phyloP scores from a whole-genome alignment of 352 stramenopile genomes.

The Phytophthora hibernalis region DNA sequence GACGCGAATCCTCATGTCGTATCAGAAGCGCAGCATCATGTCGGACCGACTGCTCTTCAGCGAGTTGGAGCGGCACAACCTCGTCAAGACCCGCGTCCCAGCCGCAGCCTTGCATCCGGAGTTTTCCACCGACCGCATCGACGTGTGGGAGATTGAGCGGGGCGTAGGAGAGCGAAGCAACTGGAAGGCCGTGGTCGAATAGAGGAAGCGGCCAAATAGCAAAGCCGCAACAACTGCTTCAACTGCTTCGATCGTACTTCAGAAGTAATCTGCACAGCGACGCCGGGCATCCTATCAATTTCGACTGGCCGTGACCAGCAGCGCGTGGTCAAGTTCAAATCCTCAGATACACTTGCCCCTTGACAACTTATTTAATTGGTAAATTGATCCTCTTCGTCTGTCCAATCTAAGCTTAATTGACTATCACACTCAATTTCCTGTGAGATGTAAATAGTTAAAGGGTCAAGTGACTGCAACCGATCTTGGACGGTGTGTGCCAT shows the following conservation, averaged over 20 bases:
- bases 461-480: conserved; percentile 1
- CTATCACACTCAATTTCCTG: background rate
- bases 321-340: conserved; percentile 2
- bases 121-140: conserved; percentile 53
- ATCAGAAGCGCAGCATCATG: conserved; percentile 70
- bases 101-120: conserved; percentile 44
- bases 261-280: background rate
- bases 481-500: conserved; percentile 13
- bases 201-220: background rate
- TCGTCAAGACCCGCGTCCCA: conserved; percentile 42
- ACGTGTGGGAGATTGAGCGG: conserved; percentile 53
- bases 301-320: background rate
- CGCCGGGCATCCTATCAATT: background rate
- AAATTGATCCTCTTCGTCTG: background rate
- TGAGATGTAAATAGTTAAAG: background rate
- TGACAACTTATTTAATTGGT: background rate
- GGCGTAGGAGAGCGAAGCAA: conserved; percentile 13
- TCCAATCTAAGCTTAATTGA: too few relatives aligned
- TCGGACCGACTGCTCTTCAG: conserved; percentile 69
- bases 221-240: conserved; percentile 14
- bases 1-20: conserved; percentile 69
- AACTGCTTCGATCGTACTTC: too few relatives aligned
- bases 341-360: background rate
- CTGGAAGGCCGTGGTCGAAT: conserved; percentile 28
- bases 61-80: conserved; percentile 45